Evolutionary conservation across 495 filamentous ascomycete genomes (phyloP).

Genomic region (Tuber brumale): DNA sequence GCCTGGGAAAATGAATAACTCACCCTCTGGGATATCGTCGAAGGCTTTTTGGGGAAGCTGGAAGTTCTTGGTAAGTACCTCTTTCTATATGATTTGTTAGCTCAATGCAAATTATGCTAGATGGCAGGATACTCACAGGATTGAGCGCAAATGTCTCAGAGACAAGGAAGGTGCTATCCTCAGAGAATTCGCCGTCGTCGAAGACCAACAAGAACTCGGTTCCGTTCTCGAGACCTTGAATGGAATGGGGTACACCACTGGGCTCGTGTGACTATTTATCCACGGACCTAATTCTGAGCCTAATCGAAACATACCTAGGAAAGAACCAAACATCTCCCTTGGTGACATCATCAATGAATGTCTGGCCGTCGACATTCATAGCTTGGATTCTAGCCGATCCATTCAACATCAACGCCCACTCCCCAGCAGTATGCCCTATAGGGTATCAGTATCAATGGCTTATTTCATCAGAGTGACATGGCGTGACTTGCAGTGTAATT

Average conservation of each 20-base stretch:
- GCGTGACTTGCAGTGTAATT: slow-evolving; percentile 54
- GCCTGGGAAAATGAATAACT: slow-evolving; percentile 66
- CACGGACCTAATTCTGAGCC: background rate
- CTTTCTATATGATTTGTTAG: slow-evolving; percentile 39
- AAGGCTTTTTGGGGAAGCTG: slow-evolving; percentile 52
- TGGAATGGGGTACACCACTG: slow-evolving; percentile 58
- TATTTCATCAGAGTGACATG: background rate
- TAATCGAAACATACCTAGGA: slow-evolving; percentile 39
- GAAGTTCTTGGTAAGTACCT: slow-evolving; percentile 60
- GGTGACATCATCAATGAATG: slow-evolving; percentile 59
- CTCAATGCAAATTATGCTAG: slow-evolving; percentile 17
- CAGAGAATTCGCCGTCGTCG: slow-evolving; percentile 62
- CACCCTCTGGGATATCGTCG: slow-evolving; percentile 52
- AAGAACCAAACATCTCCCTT: slow-evolving; percentile 69
- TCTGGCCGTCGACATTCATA: slow-evolving; percentile 57
- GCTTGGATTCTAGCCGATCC: slow-evolving; percentile 58
- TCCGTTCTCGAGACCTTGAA: slow-evolving; percentile 60
- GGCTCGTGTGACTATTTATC: background rate
- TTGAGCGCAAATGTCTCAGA: slow-evolving; percentile 58
- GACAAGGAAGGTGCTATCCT: slow-evolving; percentile 63
- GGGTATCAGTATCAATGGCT: slow-evolving; percentile 5
- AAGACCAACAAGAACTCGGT: slow-evolving; percentile 66
- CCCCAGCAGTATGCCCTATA: slow-evolving; percentile 56
- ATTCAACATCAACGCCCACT: slow-evolving; percentile 62
- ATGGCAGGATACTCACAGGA: slow-evolving; percentile 42